Conservation (phyloP, 805 yeast genomes). For the Sugiyamaella americana region DNA sequence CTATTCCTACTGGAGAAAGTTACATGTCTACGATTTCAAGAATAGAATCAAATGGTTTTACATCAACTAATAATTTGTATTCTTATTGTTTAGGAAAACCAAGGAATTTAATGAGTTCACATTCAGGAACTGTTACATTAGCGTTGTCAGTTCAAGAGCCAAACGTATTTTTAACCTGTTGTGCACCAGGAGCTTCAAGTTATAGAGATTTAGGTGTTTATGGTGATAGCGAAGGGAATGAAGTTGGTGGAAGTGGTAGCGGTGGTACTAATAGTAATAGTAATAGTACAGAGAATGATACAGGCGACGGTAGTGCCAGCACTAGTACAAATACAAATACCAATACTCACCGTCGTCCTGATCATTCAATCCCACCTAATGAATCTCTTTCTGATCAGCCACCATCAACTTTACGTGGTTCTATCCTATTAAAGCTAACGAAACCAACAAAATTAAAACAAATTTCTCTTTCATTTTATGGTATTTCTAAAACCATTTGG, state of each 20-base stretch:
- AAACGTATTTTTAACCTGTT: conserved; percentile 26
- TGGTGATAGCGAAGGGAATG: background rate
- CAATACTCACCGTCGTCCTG: background rate
- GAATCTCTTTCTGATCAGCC: conserved; percentile 16
- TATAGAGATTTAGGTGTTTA: conserved; percentile 16
- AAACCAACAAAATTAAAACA: conserved; percentile 68
- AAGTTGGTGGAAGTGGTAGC: conserved; percentile 1
- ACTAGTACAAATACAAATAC: background rate
- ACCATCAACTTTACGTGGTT: conserved; percentile 64
- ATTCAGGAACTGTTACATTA: conserved; percentile 29
- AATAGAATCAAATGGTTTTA: background rate
- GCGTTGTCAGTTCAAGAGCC: conserved; percentile 30
- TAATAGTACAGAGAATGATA: background rate
- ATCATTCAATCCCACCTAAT: background rate
- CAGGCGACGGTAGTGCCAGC: background rate
- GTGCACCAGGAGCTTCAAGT: conserved; percentile 14
- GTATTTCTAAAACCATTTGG: conserved; percentile 78
- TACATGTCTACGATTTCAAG: conserved; percentile 1
- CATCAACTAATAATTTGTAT: conserved; percentile 4
- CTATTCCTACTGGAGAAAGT: conserved; percentile 2
- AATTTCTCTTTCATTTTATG: conserved; percentile 58
- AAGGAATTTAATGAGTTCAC: conserved; percentile 26
- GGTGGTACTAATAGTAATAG: background rate
- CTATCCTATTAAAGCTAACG: conserved; percentile 60
- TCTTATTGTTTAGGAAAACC: conserved; percentile 30